Base-by-base conservation (phyloP, 306 rosid species). In the Ammopiptanthus mongolicus region DNA sequence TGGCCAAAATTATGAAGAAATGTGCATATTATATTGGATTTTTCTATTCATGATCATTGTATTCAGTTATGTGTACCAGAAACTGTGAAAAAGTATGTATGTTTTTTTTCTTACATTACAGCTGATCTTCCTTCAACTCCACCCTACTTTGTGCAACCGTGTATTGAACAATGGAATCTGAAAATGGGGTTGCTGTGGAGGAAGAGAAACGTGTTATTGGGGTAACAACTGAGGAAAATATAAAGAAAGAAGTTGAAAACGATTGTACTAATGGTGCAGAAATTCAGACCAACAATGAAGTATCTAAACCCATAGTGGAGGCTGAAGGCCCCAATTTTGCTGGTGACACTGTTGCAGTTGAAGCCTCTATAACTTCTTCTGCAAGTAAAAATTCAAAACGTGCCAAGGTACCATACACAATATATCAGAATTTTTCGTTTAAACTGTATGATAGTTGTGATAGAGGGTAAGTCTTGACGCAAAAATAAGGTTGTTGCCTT, bases 151-250 rank as follows among this genome's bases (percentile, higher is more conserved):
- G 58, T 34, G 39, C 4, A 74, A 76, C 59, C 50, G 31, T 48
- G 65, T 66, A 46, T 50, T 65, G 46, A 77, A 57, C 47, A 56
- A 95, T 96, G 99, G 96, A 90, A 68, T 85, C 93, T 77, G 87
- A 80, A 85, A 86, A 71, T 37, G 93, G 88, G 67, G 80, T 87
- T 58, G 74, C 73, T 75, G 75, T 80, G 78, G 92, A 89, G 86
- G 97, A 87, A 68, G 93, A 90, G 89, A 95, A 82, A 47, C 75
- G 87, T 77, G 87, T 82, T 47, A 73, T 82, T 58, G 91, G 76
- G 57, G 83, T 59, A 65, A 86, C 79, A 66, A 64, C 41, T 41
- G 47, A 65, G 63, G 90, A 84, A 28, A 81, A 76, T 56, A 13
- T 15, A 66, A 76, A 73, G 17, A 82, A 79, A 50, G 88, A 81